Base-by-base conservation (phyloP, 1,284 basidiomycete species). In the Sphagnurus paluster region DNA sequence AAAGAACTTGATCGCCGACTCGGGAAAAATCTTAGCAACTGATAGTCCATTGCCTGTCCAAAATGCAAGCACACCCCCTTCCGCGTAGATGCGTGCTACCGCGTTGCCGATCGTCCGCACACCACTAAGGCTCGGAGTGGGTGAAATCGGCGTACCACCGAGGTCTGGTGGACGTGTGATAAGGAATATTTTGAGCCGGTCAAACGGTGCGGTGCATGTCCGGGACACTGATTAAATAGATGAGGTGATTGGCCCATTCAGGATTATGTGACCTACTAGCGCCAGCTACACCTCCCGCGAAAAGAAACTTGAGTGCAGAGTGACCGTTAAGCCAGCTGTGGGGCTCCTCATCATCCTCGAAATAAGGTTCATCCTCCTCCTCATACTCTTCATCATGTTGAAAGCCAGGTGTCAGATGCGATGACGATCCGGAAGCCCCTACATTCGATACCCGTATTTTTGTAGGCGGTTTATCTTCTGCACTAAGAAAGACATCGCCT, bases 1-100 rank as follows among this genome's bases (percentile, higher is more conserved):
- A 57, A 97, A 84, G 71, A 99, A 99, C 69, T 98, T 99, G 79
- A 99, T 98, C 14, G 97, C 97, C 34, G 90, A 94, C 72, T 98
- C 95, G 24, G 88, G 96, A 57, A 98, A 90, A 56, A 99, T 98
- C 73, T 99, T 99, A 45, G 85, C 78, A 30, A 93, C 86, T 14
- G 83, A 87, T 26, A 89, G 70, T 25, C 86, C 89, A 59, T 91
- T 90, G 11, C 88, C 88, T 36, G 87, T 92, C 96, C 97, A 99
- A 66, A 99, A 99, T 2, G 88, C 92, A 36, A 84, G 75, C 11
- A 98, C 57, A 3, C 97, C 95, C 14, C 93, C 93, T 64, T 93
- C 87, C 2, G 79, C 70, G 66, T 95, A 97, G 59, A 98, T 91
- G 49, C 82, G 79, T 21, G 72, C 68, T 25, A 97, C 71, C 2